phyloP scores from a whole-genome alignment of 164 flowering plant species.

The grape (Vitis vinifera) region ASM3070453v1 NC_081810.1:7989001-7989500 shows the following conservation, averaged over 20 bases:
- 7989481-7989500: slow-evolving; percentile 80
- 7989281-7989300: slow-evolving; percentile 1
- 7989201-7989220: slow-evolving; percentile 14
- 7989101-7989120: no score
- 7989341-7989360: not conserved
- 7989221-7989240: not conserved
- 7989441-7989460: slow-evolving; percentile 89
- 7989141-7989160: not conserved
- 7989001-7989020: slow-evolving; percentile 54
- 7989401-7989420: slow-evolving; percentile 95
- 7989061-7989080: slow-evolving; percentile 39
- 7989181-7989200: not conserved
- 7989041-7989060: slow-evolving; percentile 59
- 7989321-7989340: not conserved
- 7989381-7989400: slow-evolving; percentile 50
- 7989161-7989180: not conserved
- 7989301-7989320: not conserved
- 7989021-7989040: slow-evolving; percentile 26
- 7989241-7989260: slow-evolving; percentile 29
- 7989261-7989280: slow-evolving; percentile 19
- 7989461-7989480: slow-evolving; percentile 85
- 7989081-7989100: not conserved
- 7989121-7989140: no score
- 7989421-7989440: slow-evolving; percentile 78
- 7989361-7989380: not conserved